A percentile compares a stretch with the other conserved stretches of the same genome.
phyloP scores from a whole-genome alignment of 768 basidiomycete genomes.

The Hygrophoropsis aurantiaca region DNA sequence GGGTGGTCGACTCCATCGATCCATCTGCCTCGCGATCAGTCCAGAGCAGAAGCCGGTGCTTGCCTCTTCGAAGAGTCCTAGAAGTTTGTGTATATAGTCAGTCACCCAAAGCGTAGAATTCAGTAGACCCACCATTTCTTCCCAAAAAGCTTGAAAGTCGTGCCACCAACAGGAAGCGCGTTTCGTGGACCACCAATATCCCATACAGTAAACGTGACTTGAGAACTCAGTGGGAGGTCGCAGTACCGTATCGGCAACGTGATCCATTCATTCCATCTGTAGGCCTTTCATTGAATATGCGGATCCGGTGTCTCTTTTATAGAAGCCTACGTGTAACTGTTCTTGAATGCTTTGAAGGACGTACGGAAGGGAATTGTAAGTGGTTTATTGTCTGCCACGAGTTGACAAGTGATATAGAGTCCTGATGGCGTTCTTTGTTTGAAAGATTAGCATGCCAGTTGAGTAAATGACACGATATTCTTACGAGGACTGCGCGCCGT shows the following conservation, averaged over 20 bases:
- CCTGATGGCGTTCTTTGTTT: conserved; percentile 80
- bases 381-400: conserved; percentile 91
- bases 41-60: conserved; percentile 87
- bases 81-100: neutral
- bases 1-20: conserved; percentile 75
- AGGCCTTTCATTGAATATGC: conserved; percentile 3
- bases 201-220: conserved; percentile 94
- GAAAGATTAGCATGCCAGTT: conserved; percentile 26
- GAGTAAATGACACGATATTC: conserved; percentile 14
- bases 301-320: neutral
- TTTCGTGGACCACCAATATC: conserved; percentile 85
- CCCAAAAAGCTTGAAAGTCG: conserved; percentile 87
- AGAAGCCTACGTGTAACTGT: conserved; percentile 62
- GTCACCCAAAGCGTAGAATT: neutral
- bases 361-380: conserved; percentile 91
- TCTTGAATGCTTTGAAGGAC: conserved; percentile 90
- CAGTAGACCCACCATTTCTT: conserved; percentile 74
- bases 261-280: conserved; percentile 95
- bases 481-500: conserved; percentile 81
- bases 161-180: conserved; percentile 84
- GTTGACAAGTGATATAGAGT: conserved; percentile 90
- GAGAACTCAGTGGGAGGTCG: conserved; percentile 85
- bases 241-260: conserved; percentile 90
- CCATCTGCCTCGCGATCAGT: conserved; percentile 84
- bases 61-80: conserved; percentile 88